Base-by-base conservation (phyloP, 768 basidiomycete species). In the Tricholoma furcatifolium region DNA sequence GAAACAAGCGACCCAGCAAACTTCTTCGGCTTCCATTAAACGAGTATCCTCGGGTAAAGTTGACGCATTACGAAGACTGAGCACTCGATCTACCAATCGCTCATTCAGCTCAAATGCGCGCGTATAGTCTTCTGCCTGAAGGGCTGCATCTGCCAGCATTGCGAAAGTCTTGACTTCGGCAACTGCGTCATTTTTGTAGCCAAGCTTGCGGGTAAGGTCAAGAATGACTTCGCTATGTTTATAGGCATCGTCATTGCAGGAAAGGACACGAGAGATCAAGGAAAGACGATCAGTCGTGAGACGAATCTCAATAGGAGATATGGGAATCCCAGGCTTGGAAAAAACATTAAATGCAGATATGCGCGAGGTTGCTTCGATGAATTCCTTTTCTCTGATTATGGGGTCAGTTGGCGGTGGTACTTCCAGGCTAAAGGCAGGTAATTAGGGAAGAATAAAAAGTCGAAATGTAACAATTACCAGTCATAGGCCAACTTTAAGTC, bases 401-500 rank as follows among this genome's bases (percentile, higher is more conserved):
- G 74, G 75, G 15, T 83, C 79, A 0, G 93, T 86, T 4, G 75
- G 68, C 6, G 73, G 74, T 1, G 90, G 84, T 11, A 98, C 89
- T 45, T 85, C 75, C 49, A 98, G 76, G 62, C 96, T 98, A 62
- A 6, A 53, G 11, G 42, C 31, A 49, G n/a, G 3, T 17, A 15
- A 24, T 54, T 2, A 54, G 31, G 24, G 49, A 51, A 35, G 15
- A 4, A 60, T 53, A 50, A 31, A 30, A 32, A 9, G 10, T 11
- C 31, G 32, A 24, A 35, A 15, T 20, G 21, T 20, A 47, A n/a
- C 23, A 24, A 63, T 56, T 67, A 97, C 96, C 97, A 98, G 52
- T 96, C 92, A 68, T 95, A 95, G 1, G 97, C 97, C 44, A 93
- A 75, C 67, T 93, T 96, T 95, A 99, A 98, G 47, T 96, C 93